Percentiles rank a stretch among this genome's conserved stretches.
Evolutionary conservation across 805 yeast genomes (phyloP).

Genomic region (Candida stauntonica): DNA sequence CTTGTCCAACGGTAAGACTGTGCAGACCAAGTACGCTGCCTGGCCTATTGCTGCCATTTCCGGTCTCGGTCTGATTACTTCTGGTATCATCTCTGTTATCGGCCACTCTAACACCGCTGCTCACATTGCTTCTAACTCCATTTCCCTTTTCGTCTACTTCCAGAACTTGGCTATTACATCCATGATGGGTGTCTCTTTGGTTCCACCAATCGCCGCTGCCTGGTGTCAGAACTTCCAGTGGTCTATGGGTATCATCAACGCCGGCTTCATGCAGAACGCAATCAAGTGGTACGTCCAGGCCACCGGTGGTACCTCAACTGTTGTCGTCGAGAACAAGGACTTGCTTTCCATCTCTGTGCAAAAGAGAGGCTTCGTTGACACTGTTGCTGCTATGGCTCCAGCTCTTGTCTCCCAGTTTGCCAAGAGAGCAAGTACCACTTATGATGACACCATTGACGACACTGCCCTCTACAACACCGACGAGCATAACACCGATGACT

Average conservation of each 20-base stretch:
- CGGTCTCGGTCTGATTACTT: conserved; percentile 80
- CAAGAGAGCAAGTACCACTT: conserved; percentile 39
- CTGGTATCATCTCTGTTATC: conserved; percentile 79
- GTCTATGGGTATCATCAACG: conserved; percentile 88
- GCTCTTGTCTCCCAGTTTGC: conserved; percentile 19
- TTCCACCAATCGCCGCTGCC: conserved; percentile 96
- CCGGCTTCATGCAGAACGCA: conserved; percentile 72
- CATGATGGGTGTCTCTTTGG: conserved; percentile 89
- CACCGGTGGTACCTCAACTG: conserved; percentile 87
- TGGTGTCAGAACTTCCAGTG: conserved; percentile 97
- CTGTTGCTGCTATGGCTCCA: conserved; percentile 11
- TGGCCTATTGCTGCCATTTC: conserved; percentile 96
- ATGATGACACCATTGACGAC: conserved; percentile 44
- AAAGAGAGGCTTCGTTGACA: conserved; percentile 35
- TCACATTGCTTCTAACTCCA: conserved; percentile 94
- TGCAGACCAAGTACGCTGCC: conserved; percentile 83
- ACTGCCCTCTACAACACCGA: conserved; percentile 57
- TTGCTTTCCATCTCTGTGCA: conserved; percentile 83
- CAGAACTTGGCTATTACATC: conserved; percentile 88
- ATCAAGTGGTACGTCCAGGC: conserved; percentile 94
- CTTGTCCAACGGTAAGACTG: conserved; percentile 85
- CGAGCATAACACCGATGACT: conserved; percentile 54
- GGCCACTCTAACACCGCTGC: conserved; percentile 94
- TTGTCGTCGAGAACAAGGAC: conserved; percentile 59
- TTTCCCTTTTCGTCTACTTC: conserved; percentile 88